Base-by-base conservation (phyloP, 1,139 yeast species). In the Saccharomyces hybrid region DNA sequence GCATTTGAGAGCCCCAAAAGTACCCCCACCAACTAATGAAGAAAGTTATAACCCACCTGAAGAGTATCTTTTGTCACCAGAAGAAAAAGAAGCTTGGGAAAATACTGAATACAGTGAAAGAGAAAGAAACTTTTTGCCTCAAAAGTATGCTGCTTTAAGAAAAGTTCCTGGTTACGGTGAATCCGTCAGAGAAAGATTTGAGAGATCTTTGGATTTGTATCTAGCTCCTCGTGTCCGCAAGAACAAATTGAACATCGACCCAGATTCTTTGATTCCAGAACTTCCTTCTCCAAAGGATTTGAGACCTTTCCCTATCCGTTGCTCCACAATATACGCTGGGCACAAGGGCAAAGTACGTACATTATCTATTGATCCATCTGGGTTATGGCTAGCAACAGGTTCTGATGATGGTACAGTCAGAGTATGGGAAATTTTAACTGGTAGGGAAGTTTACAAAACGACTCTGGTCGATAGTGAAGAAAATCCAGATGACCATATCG, bases 21-120 rank as follows among this genome's bases (percentile, higher is more conserved):
- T 90, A 66, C 84, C 96, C 20, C 98, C 98, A 49, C 99, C 99
- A 58, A 89, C 97, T 1, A 84, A 95, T 68, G 99, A 91, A 63
- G 97, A 93, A 73, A 85, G 95, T 64, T 93, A 93, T 72, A 93
- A 93, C 68, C 99, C 99, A 49, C 99, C 99, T 13, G 97, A 81
- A 68, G 99, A 93, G 75, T 93, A 93, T 67, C 73, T 93, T 62
- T 75, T 88, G 58, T 84, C 83, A n/a, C 87, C 83, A 53, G 93
- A 90, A 66, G 99, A 93, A 69, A 75, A 75, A 60, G 78, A 83
- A 61, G 77, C 79, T 62, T 88, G 95, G 93, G 80, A 82, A 61
- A 80, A 80, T 52, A 73, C 78, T 53, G 95, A 86, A 50, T 90
- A 93, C 28, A 75, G 78, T 54, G 97, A 90, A 62, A 80, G 97